A percentile compares a stretch with the other conserved stretches of the same genome.
phyloP scores from a whole-genome alignment of 495 filamentous ascomycete genomes.

The Ramalina peruviana region DNA sequence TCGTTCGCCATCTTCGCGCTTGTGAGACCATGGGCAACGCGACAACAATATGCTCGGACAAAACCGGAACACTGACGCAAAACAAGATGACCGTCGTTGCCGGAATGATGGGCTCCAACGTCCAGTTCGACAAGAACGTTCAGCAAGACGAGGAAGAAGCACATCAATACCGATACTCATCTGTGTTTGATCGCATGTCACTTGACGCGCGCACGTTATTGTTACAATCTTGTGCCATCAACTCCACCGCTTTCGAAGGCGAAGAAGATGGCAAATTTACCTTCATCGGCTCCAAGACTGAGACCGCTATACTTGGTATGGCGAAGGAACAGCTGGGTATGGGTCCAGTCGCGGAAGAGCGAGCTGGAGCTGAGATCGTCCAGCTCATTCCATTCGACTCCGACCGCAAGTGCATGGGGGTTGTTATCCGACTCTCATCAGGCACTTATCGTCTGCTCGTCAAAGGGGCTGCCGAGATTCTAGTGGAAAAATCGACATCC shows the following conservation, averaged over 20 bases:
- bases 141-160: constrained; percentile 19
- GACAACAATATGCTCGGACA: constrained; percentile 56
- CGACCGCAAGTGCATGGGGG: constrained; percentile 53
- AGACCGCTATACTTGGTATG: constrained; percentile 51
- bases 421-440: constrained; percentile 41
- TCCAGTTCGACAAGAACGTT: constrained; percentile 34
- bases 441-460: constrained; percentile 48
- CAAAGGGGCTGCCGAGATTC: constrained; percentile 57
- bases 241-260: constrained; percentile 54
- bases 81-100: constrained; percentile 61
- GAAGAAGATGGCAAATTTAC: constrained; percentile 39
- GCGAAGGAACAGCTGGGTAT: constrained; percentile 48
- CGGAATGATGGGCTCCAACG: constrained; percentile 40
- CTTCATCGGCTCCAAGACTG: constrained; percentile 59
- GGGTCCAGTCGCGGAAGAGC: constrained; percentile 42
- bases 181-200: constrained; percentile 27
- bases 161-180: constrained; percentile 12
- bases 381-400: constrained; percentile 60
- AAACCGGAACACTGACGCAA: constrained; percentile 57
- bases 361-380: constrained; percentile 41
- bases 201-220: constrained; percentile 33
- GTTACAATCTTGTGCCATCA: constrained; percentile 47
- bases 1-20: constrained; percentile 49
- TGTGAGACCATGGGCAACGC: constrained; percentile 66
- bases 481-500: constrained; percentile 35